Evolutionary conservation across 1,139 yeast genomes (phyloP).

Genomic region (Pichia sp.): DNA sequence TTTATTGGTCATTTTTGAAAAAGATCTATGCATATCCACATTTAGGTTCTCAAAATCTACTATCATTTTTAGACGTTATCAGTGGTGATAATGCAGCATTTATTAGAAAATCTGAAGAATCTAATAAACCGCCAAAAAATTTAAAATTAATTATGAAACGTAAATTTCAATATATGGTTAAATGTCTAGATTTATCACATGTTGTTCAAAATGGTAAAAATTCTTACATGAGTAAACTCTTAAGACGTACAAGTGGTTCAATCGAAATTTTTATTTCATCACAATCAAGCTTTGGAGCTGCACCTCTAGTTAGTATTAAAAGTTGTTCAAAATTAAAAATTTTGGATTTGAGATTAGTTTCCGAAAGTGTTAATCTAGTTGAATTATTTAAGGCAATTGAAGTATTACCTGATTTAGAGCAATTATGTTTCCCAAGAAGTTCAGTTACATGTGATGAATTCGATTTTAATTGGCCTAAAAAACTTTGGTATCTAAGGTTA

Average conservation of each 20-base stretch:
- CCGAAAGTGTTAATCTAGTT: constrained; percentile 79
- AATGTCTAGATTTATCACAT: constrained; percentile 59
- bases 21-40: constrained; percentile 57
- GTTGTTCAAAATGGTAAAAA: constrained; percentile 91
- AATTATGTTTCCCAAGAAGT: constrained; percentile 81
- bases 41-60: constrained; percentile 62
- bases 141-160: constrained; percentile 9
- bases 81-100: constrained; percentile 19
- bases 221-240: constrained; percentile 75
- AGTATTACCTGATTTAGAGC: constrained; percentile 55
- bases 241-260: constrained; percentile 64
- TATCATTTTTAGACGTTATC: constrained; percentile 53
- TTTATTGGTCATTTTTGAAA: constrained; percentile 56
- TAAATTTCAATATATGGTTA: constrained; percentile 34
- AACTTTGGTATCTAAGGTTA: constrained; percentile 60
- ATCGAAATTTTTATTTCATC: constrained; percentile 77
- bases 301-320: constrained; percentile 74
- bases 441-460: constrained; percentile 69
- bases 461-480: constrained; percentile 68
- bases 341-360: constrained; percentile 79
- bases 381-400: constrained; percentile 73
- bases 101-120: constrained; percentile 8
- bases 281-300: constrained; percentile 88
- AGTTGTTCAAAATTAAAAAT: constrained; percentile 58
- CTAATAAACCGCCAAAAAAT: constrained; percentile 1